Percentiles rank a stretch among this genome's conserved stretches.
These are phyloP conservation scores for Senna siamea DNA, from an alignment of 306 rosid genomes.

Conservation along the genomic window DNA sequence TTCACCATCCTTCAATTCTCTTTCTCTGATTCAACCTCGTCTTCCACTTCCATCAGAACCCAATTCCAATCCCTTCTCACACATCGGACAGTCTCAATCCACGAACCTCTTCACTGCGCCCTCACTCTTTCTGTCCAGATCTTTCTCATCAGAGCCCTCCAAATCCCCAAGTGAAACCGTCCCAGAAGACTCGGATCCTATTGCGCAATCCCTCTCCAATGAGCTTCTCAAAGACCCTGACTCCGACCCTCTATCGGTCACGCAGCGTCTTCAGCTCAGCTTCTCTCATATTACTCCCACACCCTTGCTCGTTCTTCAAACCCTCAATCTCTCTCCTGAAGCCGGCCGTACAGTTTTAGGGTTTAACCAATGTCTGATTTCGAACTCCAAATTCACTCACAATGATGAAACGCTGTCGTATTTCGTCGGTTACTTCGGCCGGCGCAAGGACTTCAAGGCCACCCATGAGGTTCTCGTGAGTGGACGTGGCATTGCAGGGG, in stretches of 20 bases:
- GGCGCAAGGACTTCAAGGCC: conserved; percentile 81
- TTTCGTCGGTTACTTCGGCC: conserved; percentile 70
- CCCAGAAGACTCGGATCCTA: conserved; percentile 43
- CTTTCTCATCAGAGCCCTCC: conserved; percentile 51
- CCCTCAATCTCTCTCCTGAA: conserved; percentile 60
- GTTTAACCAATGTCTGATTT: conserved; percentile 62
- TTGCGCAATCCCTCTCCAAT: conserved; percentile 55
- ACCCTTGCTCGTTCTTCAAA: conserved; percentile 47
- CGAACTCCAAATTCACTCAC: conserved; percentile 59
- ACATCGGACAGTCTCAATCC: conserved; percentile 37
- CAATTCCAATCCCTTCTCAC: conserved; percentile 35
- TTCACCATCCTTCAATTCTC: conserved; percentile 35
- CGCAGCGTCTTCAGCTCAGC: conserved; percentile 62
- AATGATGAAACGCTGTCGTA: conserved; percentile 65
- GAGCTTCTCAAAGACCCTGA: conserved; percentile 60
- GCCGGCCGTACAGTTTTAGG: conserved; percentile 72
- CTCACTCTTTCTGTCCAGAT: conserved; percentile 35
- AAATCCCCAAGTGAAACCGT: not conserved
- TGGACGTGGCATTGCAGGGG: conserved; percentile 45
- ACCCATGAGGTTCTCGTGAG: conserved; percentile 54
- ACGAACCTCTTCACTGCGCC: conserved; percentile 32
- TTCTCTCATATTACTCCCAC: conserved; percentile 73
- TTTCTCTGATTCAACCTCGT: conserved; percentile 16
- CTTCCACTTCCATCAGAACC: conserved; percentile 19
- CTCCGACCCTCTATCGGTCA: conserved; percentile 56